Evolutionary conservation across 106 monocot species (phyloP), one percentile per base, ranked within the genome.

Genomic region (Phalaenopsis equestris): DNA sequence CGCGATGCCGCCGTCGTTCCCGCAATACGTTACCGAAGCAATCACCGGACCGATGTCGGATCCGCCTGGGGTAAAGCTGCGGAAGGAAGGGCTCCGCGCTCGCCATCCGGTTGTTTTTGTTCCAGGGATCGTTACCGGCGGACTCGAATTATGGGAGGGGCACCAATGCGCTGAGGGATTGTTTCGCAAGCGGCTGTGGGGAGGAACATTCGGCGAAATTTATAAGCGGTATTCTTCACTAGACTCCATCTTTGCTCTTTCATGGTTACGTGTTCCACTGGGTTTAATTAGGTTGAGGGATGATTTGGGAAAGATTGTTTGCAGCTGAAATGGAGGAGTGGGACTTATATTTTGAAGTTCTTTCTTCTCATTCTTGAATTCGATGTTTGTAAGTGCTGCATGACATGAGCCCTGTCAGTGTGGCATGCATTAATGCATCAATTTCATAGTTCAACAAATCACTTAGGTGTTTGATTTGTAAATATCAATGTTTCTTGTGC

Each of bases 111-210:
- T 99, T 47, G 99, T 99, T 9, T 99, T 99, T 78, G 99, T 99
- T n/a, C 99, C 99, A 16, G 99, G 99, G 19, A 99, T 99, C 57
- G 99, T 99, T 75, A 99, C 99, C 16, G 95, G 99, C 0, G 99
- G 99, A 6, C 84, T 99, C 61, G 99, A 99, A 90, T 90, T 99
- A 36, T 99, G 99, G 99, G 99, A 99, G 83, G 99, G 99, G 8
- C 94, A 95, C 74, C 91, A 91, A 46, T 99, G 99, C 81, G 99
- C 99, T 24, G 95, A 99, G 8, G 95, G 90, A 10, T 76, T 99
- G 21, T 99, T 99, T 75, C 86, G 99, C 19, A 99, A 99, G 83
- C 81, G 99, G 8, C 88, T 99, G 1, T 99, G 99, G 99, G 99
- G 99, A 9, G 99, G 99, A 43, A 87, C 90, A 23, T 99, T 99